A percentile compares a stretch with the other conserved stretches of the same genome.
These are phyloP conservation scores for Vararia minispora DNA, from an alignment of 768 basidiomycete species.

Conservation along the genomic window DNA sequence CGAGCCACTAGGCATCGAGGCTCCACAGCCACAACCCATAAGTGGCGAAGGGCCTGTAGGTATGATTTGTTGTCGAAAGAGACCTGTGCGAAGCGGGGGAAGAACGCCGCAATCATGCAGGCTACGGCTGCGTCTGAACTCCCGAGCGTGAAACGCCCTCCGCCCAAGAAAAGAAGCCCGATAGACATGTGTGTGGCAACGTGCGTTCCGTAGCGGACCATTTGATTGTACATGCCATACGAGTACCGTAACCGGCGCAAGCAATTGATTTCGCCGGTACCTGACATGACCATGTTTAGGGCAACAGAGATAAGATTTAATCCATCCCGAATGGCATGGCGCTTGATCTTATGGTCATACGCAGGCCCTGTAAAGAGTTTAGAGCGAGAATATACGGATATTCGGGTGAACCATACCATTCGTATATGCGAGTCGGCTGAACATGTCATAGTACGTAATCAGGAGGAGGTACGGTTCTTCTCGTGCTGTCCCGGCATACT, in stretches of 20 bases:
- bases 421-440: constrained; percentile 58
- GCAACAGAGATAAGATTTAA: constrained; percentile 81
- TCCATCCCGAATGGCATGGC: constrained; percentile 78
- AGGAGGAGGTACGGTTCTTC: constrained; percentile 82
- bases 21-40: constrained; percentile 95
- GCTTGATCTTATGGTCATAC: constrained; percentile 83
- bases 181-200: constrained; percentile 84
- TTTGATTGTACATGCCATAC: constrained; percentile 73
- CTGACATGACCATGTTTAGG: constrained; percentile 92
- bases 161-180: constrained; percentile 87
- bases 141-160: constrained; percentile 85
- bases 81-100: constrained; percentile 71
- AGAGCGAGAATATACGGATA: constrained; percentile 2
- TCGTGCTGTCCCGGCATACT: constrained; percentile 88
- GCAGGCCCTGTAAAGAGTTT: constrained; percentile 40
- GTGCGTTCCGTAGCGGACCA: constrained; percentile 78
- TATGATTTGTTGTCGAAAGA: constrained; percentile 86
- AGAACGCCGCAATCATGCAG: constrained; percentile 82
- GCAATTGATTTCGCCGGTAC: constrained; percentile 89
- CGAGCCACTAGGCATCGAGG: constrained; percentile 86
- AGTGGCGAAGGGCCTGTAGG: constrained; percentile 84
- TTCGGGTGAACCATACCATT: constrained; percentile 38
- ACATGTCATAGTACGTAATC: constrained; percentile 71
- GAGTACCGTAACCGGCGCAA: constrained; percentile 79
- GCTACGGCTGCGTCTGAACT: constrained; percentile 89